Percentiles rank a stretch among this genome's conserved stretches.
Evolutionary conservation across 2,329 filamentous ascomycete genomes (phyloP).

Genomic region (Scedosporium aurantiacum): DNA sequence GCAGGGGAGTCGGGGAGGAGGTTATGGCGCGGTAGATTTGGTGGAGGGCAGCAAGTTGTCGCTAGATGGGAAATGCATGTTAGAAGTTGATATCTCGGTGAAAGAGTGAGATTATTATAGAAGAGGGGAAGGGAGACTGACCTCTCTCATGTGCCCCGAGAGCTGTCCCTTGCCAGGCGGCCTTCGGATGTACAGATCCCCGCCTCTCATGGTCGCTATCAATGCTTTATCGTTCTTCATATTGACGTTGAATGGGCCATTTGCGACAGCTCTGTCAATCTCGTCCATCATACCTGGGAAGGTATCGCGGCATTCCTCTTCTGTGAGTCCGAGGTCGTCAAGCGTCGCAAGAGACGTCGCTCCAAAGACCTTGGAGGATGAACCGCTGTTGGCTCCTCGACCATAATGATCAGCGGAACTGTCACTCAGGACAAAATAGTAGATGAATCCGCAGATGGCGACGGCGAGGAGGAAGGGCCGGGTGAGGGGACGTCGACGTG

Average conservation of each 20-base stretch:
- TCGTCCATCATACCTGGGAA: constrained; percentile 37
- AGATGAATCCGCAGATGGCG: background rate
- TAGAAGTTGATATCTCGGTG: constrained; percentile 11
- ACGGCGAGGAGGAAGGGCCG: background rate
- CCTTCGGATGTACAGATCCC: constrained; percentile 32
- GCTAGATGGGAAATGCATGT: constrained; percentile 15
- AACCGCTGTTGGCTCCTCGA: background rate
- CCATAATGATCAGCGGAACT: background rate
- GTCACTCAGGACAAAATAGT: background rate
- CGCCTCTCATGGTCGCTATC: background rate
- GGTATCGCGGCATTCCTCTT: constrained; percentile 1
- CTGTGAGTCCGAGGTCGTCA: background rate
- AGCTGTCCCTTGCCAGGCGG: constrained; percentile 27
- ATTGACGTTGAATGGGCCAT: constrained; percentile 31
- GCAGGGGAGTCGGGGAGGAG: constrained; percentile 34
- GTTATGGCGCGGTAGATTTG: constrained; percentile 41
- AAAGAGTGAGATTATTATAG: background rate
- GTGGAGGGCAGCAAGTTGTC: constrained; percentile 39
- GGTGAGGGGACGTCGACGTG: background rate
- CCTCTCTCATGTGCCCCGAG: constrained; percentile 31
- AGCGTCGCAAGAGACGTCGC: background rate
- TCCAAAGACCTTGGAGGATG: background rate
- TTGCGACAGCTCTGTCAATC: constrained; percentile 31
- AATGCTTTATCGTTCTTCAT: constrained; percentile 22
- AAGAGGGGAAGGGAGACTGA: constrained; percentile 8